Evolutionary conservation across 1,284 basidiomycete species (phyloP).

Genomic region (Ganoderma meredithae): DNA sequence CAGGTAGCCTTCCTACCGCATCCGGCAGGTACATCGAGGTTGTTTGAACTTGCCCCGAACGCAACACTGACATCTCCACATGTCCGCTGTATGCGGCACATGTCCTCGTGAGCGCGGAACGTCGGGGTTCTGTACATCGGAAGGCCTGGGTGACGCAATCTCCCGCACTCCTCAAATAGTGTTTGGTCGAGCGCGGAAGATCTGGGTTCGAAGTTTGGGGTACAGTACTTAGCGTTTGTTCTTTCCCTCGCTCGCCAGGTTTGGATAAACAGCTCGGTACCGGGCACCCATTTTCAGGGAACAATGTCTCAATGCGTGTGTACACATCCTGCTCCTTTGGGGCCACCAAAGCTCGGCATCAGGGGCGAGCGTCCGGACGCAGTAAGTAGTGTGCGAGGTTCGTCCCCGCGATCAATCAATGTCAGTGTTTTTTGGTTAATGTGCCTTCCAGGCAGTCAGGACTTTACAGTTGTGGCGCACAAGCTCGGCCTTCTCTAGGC

Average conservation of each 20-base stretch:
- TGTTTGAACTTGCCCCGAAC: background rate
- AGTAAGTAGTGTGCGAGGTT: conserved; percentile 15
- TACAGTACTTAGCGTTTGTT: background rate
- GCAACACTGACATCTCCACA: background rate
- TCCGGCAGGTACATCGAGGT: conserved; percentile 3
- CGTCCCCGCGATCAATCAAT: conserved; percentile 16
- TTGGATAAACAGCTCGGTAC: conserved; percentile 22
- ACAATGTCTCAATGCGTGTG: conserved; percentile 26
- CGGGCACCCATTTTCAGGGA: conserved; percentile 15
- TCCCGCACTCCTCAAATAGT: conserved; percentile 2
- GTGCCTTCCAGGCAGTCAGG: background rate
- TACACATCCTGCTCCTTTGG: conserved; percentile 16
- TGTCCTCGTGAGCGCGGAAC: conserved; percentile 15
- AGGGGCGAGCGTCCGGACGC: conserved; percentile 20
- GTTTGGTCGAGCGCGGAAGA: background rate
- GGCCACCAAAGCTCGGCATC: conserved; percentile 24
- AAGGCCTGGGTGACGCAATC: conserved; percentile 7
- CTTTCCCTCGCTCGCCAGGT: conserved; percentile 27
- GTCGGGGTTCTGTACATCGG: conserved; percentile 2
- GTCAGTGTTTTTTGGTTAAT: conserved; percentile 3
- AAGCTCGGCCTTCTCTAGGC: conserved; percentile 8
- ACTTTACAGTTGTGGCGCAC: background rate
- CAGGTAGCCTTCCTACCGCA: conserved; percentile 17
- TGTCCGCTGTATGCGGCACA: background rate
- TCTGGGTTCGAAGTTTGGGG: conserved; percentile 14